These are phyloP conservation scores for Monilinia fructicola DNA, from an alignment of 2,329 filamentous ascomycete genomes.

Conservation along the genomic window DNA sequence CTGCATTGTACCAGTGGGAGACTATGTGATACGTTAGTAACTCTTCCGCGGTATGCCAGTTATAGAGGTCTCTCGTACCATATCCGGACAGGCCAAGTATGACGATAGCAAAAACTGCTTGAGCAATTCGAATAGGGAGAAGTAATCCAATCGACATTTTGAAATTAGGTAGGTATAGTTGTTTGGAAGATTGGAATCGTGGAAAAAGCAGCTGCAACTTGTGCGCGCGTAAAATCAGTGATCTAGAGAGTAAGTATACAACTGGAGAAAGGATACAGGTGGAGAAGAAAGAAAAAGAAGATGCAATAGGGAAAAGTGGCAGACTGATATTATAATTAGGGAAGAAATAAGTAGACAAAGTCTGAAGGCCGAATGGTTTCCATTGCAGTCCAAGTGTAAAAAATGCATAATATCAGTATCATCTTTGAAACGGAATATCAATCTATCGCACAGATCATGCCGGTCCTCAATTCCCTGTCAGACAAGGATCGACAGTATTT, in stretches of 20 bases:
- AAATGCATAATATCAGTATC: constrained; percentile 16
- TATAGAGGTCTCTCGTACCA: constrained; percentile 42
- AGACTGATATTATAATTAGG: constrained; percentile 17
- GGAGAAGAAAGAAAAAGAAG: constrained; percentile 13
- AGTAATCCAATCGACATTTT: constrained; percentile 46
- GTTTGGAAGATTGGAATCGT: constrained; percentile 8
- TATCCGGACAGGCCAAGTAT: constrained; percentile 52
- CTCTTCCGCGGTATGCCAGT: constrained; percentile 3
- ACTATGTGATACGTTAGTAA: constrained; percentile 45
- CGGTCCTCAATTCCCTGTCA: not conserved
- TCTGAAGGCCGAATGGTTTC: constrained; percentile 16
- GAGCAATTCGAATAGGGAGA: constrained; percentile 48
- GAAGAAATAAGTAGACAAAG: constrained; percentile 20
- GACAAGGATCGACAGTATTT: constrained; percentile 16
- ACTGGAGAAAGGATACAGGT: constrained; percentile 16
- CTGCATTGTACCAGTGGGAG: constrained; percentile 58
- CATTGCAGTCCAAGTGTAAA: constrained; percentile 17
- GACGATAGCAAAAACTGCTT: constrained; percentile 47
- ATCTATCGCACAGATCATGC: constrained; percentile 22
- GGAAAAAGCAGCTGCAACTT: constrained; percentile 28
- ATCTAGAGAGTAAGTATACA: constrained; percentile 21
- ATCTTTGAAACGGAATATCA: constrained; percentile 24
- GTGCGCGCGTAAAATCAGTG: constrained; percentile 31
- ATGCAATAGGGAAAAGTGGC: constrained; percentile 13
- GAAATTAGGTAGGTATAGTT: constrained; percentile 10